Evolutionary conservation across 306 rosid genomes (phyloP).

Genomic region (Cercis canadensis): DNA sequence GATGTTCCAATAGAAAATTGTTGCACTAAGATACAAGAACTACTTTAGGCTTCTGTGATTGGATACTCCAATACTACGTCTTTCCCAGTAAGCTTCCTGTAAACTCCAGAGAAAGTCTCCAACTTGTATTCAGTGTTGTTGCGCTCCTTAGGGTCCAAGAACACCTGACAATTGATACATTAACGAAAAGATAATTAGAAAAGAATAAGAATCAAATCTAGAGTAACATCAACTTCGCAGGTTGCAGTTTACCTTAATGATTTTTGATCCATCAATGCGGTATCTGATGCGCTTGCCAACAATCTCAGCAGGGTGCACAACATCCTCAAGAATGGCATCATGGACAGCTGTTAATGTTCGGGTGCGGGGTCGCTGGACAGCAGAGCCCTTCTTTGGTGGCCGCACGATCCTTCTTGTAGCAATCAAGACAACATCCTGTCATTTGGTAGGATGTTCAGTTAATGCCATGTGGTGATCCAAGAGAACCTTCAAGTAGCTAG

Average conservation of each 20-base stretch:
- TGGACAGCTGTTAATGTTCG: constrained; percentile 79
- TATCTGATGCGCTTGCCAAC: constrained; percentile 72
- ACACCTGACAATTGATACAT: constrained; percentile 41
- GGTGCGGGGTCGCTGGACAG: constrained; percentile 70
- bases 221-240: background rate
- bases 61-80: constrained; percentile 68
- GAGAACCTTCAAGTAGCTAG: background rate
- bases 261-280: constrained; percentile 72
- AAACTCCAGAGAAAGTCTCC: constrained; percentile 65
- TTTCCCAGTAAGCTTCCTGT: constrained; percentile 64
- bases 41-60: constrained; percentile 45
- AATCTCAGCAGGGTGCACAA: constrained; percentile 79
- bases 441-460: constrained; percentile 10
- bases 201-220: background rate
- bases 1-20: constrained; percentile 1
- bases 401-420: constrained; percentile 73
- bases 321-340: constrained; percentile 72
- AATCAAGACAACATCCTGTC: constrained; percentile 67
- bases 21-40: background rate
- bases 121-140: constrained; percentile 72
- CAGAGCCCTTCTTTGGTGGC: constrained; percentile 88
- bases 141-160: constrained; percentile 69
- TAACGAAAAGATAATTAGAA: background rate
- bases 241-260: constrained; percentile 55
- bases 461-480: background rate